A percentile compares a stretch with the other conserved stretches of the same genome.
Conservation (phyloP, 192 early-diverging fungal genomes). For the Podila minutissima region DNA sequence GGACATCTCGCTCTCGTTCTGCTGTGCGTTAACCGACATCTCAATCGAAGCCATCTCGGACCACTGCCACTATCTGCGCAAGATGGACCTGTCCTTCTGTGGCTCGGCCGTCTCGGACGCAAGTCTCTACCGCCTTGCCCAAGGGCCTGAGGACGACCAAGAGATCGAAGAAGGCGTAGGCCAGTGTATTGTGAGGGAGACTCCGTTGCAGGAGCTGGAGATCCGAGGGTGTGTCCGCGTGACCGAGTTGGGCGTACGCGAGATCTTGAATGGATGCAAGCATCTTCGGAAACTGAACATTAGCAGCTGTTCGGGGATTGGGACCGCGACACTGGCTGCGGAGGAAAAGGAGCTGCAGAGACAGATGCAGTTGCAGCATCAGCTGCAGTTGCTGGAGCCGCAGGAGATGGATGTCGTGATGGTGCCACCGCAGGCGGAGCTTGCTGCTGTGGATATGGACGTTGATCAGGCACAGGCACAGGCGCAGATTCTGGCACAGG, state of each 20-base stretch:
- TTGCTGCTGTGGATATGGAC: not conserved
- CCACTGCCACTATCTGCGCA: slow-evolving; percentile 54
- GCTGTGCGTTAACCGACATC: slow-evolving; percentile 77
- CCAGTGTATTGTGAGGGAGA: slow-evolving; percentile 11
- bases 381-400: not conserved
- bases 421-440: not conserved
- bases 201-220: slow-evolving; percentile 58
- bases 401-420: not conserved
- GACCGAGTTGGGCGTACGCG: slow-evolving; percentile 51
- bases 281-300: slow-evolving; percentile 50
- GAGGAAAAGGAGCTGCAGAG: not conserved
- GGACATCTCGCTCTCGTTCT: slow-evolving; percentile 74
- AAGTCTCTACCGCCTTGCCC: slow-evolving; percentile 51
- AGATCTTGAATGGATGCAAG: slow-evolving; percentile 30
- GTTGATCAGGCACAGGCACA: too few relatives aligned
- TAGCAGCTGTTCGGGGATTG: slow-evolving; percentile 51
- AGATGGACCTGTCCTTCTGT: slow-evolving; percentile 76
- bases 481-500: too few relatives aligned
- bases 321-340: slow-evolving; percentile 3
- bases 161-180: not conserved
- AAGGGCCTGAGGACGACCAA: not conserved
- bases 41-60: slow-evolving; percentile 52
- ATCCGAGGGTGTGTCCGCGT: slow-evolving; percentile 64
- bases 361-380: not conserved
- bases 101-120: slow-evolving; percentile 78